Evolutionary conservation across 805 yeast genomes (phyloP).

Genomic region (Dipodascus geniculatus): DNA sequence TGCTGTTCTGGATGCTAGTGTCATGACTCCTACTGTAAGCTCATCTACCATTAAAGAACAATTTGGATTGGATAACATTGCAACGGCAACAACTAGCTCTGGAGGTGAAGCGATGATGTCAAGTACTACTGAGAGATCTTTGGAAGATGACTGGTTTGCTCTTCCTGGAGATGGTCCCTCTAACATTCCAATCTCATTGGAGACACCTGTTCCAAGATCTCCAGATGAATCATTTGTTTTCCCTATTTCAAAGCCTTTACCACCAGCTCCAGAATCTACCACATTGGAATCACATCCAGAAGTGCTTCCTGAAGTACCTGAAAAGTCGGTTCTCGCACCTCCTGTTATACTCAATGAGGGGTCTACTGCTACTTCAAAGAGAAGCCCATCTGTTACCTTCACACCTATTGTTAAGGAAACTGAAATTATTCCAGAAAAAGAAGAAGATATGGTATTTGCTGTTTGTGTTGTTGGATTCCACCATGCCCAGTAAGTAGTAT

Average conservation of each 20-base stretch:
- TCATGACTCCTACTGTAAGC: background rate
- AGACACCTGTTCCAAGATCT: background rate
- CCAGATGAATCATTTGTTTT: background rate
- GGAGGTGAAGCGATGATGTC: background rate
- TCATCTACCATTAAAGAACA: no score
- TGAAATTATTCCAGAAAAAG: background rate
- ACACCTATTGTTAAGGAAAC: background rate
- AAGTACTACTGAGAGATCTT: background rate
- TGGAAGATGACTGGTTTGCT: background rate
- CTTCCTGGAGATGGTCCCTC: background rate
- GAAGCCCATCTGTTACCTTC: conserved; percentile 1
- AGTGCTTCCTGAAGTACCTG: background rate
- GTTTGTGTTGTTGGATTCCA: conserved; percentile 88
- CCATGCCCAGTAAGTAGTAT: conserved; percentile 33
- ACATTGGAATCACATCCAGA: background rate
- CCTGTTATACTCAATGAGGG: background rate
- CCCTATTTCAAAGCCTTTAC: background rate
- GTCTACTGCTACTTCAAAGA: background rate
- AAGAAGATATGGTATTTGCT: conserved; percentile 48
- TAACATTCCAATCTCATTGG: background rate
- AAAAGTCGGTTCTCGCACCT: background rate
- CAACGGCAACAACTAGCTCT: background rate
- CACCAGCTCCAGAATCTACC: background rate
- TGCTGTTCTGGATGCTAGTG: background rate
- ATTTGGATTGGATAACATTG: no score